A percentile compares a stretch with the other conserved stretches of the same genome.
Conservation (phyloP, 1,139 yeast species). For the Arxiozyma slooffiae region DNA sequence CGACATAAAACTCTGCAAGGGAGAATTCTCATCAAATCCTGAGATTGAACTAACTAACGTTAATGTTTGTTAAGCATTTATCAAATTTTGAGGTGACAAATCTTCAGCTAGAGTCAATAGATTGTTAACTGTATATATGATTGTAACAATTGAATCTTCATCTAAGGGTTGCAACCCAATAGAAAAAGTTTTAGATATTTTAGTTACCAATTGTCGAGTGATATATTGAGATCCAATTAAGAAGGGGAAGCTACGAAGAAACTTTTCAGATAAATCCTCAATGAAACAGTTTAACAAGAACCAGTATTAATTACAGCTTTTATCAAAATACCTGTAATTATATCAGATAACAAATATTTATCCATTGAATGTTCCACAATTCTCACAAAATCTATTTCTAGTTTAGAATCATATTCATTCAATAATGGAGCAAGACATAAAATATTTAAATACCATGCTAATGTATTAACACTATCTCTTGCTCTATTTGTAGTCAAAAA, state of each 20-base stretch:
- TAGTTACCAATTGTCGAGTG: constrained; percentile 20
- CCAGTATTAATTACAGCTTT: constrained; percentile 31
- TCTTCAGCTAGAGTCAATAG: constrained; percentile 51
- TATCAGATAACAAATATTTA: constrained; percentile 16
- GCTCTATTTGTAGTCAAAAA: constrained; percentile 24
- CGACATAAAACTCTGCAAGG: constrained; percentile 16
- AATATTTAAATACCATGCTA: constrained; percentile 16
- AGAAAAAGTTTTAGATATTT: constrained; percentile 36
- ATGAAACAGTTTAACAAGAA: constrained; percentile 27
- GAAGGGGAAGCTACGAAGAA: constrained; percentile 27
- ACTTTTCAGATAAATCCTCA: constrained; percentile 24
- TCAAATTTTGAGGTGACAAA: constrained; percentile 29
- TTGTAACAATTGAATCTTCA: constrained; percentile 79
- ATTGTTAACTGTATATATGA: constrained; percentile 76
- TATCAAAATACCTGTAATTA: constrained; percentile 30
- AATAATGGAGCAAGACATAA: constrained; percentile 20
- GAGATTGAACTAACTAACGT: constrained; percentile 12
- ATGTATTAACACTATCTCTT: constrained; percentile 17
- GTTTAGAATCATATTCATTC: constrained; percentile 7
- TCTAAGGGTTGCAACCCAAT: constrained; percentile 36
- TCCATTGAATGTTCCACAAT: constrained; percentile 16
- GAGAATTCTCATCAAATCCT: constrained; percentile 10
- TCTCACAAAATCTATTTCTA: constrained; percentile 13
- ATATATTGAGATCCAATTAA: constrained; percentile 27
- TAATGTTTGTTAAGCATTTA: constrained; percentile 30